Evolutionary conservation across 2,329 filamentous ascomycete genomes (phyloP).

Genomic region (Dactylonectria estremocensis): DNA sequence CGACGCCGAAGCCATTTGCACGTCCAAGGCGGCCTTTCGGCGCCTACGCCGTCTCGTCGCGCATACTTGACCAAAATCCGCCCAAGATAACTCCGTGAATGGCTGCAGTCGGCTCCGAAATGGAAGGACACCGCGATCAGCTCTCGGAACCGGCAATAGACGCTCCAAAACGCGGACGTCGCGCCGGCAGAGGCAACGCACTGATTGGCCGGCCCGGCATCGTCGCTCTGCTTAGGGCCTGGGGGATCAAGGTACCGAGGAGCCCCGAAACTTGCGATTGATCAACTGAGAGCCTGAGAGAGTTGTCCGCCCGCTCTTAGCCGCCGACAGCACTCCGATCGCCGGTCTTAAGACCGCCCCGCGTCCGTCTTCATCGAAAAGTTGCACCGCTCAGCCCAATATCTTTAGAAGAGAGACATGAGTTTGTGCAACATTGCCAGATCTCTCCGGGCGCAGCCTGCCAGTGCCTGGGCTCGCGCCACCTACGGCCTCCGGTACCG

Average conservation of each 20-base stretch:
- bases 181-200: constrained; percentile 3
- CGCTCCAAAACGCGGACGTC: constrained; percentile 8
- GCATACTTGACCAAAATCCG: constrained; percentile 10
- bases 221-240: not conserved
- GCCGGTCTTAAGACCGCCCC: constrained; percentile 19
- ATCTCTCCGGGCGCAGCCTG: constrained; percentile 37
- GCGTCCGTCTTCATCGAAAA: constrained; percentile 16
- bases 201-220: constrained; percentile 23
- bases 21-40: not conserved
- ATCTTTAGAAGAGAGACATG: constrained; percentile 31
- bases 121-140: constrained; percentile 15
- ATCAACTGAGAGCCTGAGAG: no score
- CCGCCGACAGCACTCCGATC: constrained; percentile 27
- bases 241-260: constrained; percentile 17
- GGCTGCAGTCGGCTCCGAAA: constrained; percentile 9
- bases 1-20: constrained; percentile 1
- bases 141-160: constrained; percentile 11
- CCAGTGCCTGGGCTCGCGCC: constrained; percentile 35
- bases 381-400: constrained; percentile 13
- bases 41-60: constrained; percentile 2
- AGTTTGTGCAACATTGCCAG: constrained; percentile 37
- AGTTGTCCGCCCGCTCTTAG: constrained; percentile 25
- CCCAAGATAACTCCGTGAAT: not conserved
- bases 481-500: constrained; percentile 35
- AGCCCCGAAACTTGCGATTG: constrained; percentile 14